These are phyloP conservation scores for Paramecium pentaurelia DNA, from an alignment of 73 alveolate genomes.

Conservation along the genomic window DNA sequence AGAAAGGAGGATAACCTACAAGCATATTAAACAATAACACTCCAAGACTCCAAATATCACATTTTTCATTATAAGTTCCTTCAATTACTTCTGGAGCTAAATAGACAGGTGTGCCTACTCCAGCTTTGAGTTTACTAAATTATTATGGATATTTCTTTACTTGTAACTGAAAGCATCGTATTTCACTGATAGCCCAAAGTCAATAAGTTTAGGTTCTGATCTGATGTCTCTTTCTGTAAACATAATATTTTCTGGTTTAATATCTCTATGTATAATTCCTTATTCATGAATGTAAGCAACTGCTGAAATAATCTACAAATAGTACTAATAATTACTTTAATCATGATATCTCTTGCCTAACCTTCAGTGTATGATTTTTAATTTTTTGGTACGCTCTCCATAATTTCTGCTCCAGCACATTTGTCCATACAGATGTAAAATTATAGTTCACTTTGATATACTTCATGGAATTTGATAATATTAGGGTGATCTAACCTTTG, in stretches of 20 bases:
- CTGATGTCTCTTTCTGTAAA: neutral
- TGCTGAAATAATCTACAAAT: neutral
- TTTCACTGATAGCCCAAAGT: neutral
- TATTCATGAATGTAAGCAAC: constrained; percentile 48
- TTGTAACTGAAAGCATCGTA: neutral
- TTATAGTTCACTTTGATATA: neutral
- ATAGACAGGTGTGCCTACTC: constrained; percentile 46
- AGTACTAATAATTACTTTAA: neutral
- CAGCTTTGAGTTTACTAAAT: neutral
- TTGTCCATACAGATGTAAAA: constrained; percentile 19
- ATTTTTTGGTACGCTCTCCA: neutral
- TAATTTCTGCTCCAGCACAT: neutral
- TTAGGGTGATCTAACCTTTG: constrained; percentile 37
- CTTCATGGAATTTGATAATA: constrained; percentile 42
- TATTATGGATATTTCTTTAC: neutral
- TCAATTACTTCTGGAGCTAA: constrained; percentile 59
- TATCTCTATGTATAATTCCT: constrained; percentile 50
- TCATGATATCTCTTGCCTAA: neutral
- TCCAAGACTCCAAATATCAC: constrained; percentile 71
- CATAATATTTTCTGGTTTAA: constrained; percentile 45
- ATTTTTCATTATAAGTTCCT: constrained; percentile 9
- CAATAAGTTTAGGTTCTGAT: neutral
- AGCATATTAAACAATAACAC: constrained; percentile 45
- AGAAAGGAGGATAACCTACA: constrained; percentile 38
- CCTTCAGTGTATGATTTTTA: neutral